Evolutionary conservation across 129 eudicot species (phyloP).

Genomic region (Daucus carota): DH1_v3.0 NC_030388.2:28141001-28141500

Average conservation of each 20-base stretch:
- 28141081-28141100: constrained; percentile 88
- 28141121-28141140: constrained; percentile 98
- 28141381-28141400: constrained; percentile 91
- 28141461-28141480: constrained; percentile 71
- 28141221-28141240: constrained; percentile 95
- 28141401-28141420: constrained; percentile 91
- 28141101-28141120: constrained; percentile 94
- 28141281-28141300: constrained; percentile 3
- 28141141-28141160: constrained; percentile 95
- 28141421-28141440: constrained; percentile 56
- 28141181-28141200: constrained; percentile 78
- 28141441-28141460: constrained; percentile 52
- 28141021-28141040: constrained; percentile 96
- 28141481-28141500: constrained; percentile 73
- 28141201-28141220: constrained; percentile 56
- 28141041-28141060: constrained; percentile 99
- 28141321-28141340: constrained; percentile 96
- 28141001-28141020: constrained; percentile 64
- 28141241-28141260: constrained; percentile 43
- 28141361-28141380: constrained; percentile 81
- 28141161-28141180: constrained; percentile 98
- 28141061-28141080: constrained; percentile 98
- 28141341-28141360: constrained; percentile 79
- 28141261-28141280: constrained; percentile 6
- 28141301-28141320: background rate